Evolutionary conservation across 2,329 filamentous ascomycete genomes (phyloP), one percentile per base, ranked within the genome.

Genomic region (Colletotrichum lentis): DNA sequence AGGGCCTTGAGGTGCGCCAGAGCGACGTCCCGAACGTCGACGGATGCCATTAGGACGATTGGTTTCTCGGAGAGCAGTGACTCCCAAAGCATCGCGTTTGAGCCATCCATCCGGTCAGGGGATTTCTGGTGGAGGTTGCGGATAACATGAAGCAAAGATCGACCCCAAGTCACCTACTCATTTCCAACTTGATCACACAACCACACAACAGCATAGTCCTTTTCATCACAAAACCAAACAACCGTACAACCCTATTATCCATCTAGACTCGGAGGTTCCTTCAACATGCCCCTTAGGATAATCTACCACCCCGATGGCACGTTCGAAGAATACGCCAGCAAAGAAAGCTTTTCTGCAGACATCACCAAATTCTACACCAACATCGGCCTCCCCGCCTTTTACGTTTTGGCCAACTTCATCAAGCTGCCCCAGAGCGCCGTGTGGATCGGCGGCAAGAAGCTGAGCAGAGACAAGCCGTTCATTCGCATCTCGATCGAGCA

Each of bases 321-420:
- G 69, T 82, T 82, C 73, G 69, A 72, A 3, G 69, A 73, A 27
- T 59, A 68, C 1, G 70, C 64, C 3, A 70, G 73, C 5, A 80
- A 78, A 62, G 39, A 72, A 8, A 72, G 75, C 16, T 67, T 82
- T 3, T 73, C 77, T 31, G 70, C 73, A 62, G 73, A 75, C 67
- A 78, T 82, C 41, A 82, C 80, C 7, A 50, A 55, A 1, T 12
- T 73, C 3, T 76, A 76, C 68, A 73, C 71, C 1, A 6, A 3
- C 18, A 18, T 66, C 14, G 74, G 73, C 7, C 76, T 83, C 1
- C 81, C 81, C 0, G 75, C 77, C n/a, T 82, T 83, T 72, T 83
- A 82, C 69, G 80, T 82, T 2, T 76, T 80, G 22, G 76, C 81
- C 6, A 73, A 80, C 59, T 83, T 82, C 74, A 72, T 79, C 61